Base-by-base conservation (phyloP, 805 yeast genomes). In the Ogataea henricii region DNA sequence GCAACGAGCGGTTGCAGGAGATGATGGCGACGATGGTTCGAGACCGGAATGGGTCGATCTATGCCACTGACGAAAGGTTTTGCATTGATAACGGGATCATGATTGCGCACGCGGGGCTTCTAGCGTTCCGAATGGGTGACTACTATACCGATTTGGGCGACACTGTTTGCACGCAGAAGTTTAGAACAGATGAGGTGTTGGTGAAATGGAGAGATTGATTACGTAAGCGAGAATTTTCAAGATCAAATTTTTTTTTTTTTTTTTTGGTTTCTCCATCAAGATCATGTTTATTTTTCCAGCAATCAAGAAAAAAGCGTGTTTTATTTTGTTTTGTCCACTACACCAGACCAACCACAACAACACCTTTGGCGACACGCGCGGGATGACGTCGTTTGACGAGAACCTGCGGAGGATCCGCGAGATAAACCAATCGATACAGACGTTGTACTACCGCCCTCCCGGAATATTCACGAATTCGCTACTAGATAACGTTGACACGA, bases 71-170 rank as follows among this genome's bases (percentile, higher is more conserved):
- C 66, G 98, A 94, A 63, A 70, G 98, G 49, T 92, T 94, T 64
- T 94, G 99, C 68, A 94, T 94, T 37, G 99, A 94, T 64, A 94
- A 94, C 62, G 99, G 99, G 9, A 94, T 92, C 32, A 94, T 94
- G 99, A 94, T 94, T 59, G 99, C 99, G 0, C 99, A 94, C 61
- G 98, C 99, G 0, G 99, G 99, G 0, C 70, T 94, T 40, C 66
- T 94, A 49, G 88, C 87, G 44, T 90, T 82, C 62, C 74, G 98
- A 57, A 86, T 84, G 76, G 97, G 97, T 1, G 82, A 80, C 47
- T 42, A 43, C 17, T 79, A 80, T 2, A 76, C 70, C 21, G 75
- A 72, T 6, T 58, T 92, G 41, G 64, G 71, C 22, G 81, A 87
- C 47, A 86, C 96, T 0, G 91, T 88, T 2, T 94, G 97, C 57